Evolutionary conservation across 768 basidiomycete species (phyloP).

Genomic region (Xerocomus spinulosus): DNA sequence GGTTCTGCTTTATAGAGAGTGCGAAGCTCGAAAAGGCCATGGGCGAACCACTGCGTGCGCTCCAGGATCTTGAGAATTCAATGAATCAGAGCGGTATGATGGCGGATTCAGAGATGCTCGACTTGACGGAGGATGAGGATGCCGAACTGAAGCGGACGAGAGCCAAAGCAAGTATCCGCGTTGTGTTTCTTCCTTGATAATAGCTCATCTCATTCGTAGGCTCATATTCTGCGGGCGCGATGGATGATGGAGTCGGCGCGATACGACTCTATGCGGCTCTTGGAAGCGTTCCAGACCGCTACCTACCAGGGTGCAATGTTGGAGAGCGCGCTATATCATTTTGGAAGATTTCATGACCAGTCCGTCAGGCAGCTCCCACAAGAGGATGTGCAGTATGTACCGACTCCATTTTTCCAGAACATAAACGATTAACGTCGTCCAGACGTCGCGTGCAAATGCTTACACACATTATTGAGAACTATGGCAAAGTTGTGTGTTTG

Average conservation of each 20-base stretch:
- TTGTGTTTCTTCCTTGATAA: not conserved
- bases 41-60: constrained; percentile 78
- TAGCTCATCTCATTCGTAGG: constrained; percentile 38
- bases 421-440: not conserved
- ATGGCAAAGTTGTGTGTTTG: constrained; percentile 61
- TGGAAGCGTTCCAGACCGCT: constrained; percentile 52
- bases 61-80: constrained; percentile 80
- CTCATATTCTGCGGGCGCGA: constrained; percentile 74
- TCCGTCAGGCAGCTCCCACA: constrained; percentile 51
- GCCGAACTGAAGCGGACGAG: constrained; percentile 49
- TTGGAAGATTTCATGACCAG: constrained; percentile 86
- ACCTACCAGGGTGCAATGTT: constrained; percentile 49
- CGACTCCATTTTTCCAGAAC: not conserved
- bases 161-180: constrained; percentile 55
- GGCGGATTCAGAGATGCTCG: constrained; percentile 45
- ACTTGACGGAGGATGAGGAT: constrained; percentile 51
- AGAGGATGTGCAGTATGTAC: constrained; percentile 53
- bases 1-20: constrained; percentile 83
- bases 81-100: constrained; percentile 52
- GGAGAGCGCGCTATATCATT: constrained; percentile 84
- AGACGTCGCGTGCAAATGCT: constrained; percentile 61
- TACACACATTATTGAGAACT: constrained; percentile 59
- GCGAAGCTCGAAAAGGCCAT: constrained; percentile 78
- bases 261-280: constrained; percentile 61
- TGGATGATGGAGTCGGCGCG: constrained; percentile 93